Base-by-base conservation (phyloP, 23 red algal genomes). In the Gracilaria vermiculophylla region DNA sequence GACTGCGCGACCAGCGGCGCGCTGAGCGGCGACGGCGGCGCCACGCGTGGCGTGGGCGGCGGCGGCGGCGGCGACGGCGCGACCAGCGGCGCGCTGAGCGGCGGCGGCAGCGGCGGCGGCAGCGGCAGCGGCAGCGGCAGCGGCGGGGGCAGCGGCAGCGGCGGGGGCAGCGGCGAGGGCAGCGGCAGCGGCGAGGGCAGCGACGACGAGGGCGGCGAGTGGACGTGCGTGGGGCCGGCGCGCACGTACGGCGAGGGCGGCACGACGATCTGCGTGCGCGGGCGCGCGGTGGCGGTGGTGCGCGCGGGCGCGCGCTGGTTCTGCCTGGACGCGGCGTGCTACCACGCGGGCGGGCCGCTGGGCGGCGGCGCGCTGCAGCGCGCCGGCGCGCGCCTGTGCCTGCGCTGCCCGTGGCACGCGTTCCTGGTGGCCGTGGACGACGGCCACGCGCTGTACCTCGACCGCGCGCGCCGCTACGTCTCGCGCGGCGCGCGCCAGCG, bases 321-420 rank as follows among this genome's bases (percentile, higher is more conserved):
- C 29, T 75, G 64, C 53, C 49, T 94, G 31, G 92, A 94, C 55
- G 49, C 82, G 33, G 69, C 70, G 9, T 94, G 92, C 40, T 94
- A 87, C 92, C 92, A 94, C 70, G 76, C 76, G 47, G 92, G 92
- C 77, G 92, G 92, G 36, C 92, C 92, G 69, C 78, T 94, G 19
- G 8, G n/a, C 5, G 48, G 60, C 34, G 92, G 69, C 12, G 34
- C 53, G 67, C 32, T 94, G 12, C 34, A 24, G 7, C 41, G 55
- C 25, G 33, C 79, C 17, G 82, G 14, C 19, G 31, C 13, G 17
- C 82, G 92, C 16, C 13, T 27, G 42, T 94, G 92, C 66, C 17
- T 94, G 28, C 53, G 52, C 40, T 94, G 92, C 49, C 92, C 92
- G 33, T 94, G 92, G 92, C 92, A 94, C 73, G 49, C 55, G 12